Evolutionary conservation across 2,329 filamentous ascomycete genomes (phyloP), one percentile per base, ranked within the genome.

Genomic region (Trematosphaeria pertusa): DNA sequence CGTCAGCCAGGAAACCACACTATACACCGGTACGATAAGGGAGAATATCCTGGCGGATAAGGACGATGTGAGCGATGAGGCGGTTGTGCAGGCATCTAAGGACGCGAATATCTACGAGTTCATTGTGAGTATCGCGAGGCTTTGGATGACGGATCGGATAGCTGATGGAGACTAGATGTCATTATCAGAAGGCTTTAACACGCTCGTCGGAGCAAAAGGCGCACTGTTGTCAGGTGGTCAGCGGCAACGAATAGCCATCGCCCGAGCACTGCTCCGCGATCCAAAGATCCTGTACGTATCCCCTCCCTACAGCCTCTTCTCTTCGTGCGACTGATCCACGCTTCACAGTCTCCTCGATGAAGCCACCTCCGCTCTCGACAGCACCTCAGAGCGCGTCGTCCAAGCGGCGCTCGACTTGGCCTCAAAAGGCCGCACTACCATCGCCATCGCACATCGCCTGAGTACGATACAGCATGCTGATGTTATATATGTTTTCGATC

Each of bases 381-480:
- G 59, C 4, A 60, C 64, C 11, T 67, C 65, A 5, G 89, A 93
- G 72, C 86, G 90, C 64, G 85, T 91, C 1, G 89, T 94, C 24
- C 89, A 94, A 72, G 86, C 83, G 0, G 89, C 89, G 0, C 79
- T 94, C 12, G 89, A 97, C 70, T 85, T 86, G 53, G 91, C 91
- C 1, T 87, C 90, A 15, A 87, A 89, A 73, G 90, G 90, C 8
- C 83, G 91, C 40, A 96, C 91, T 83, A 97, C 93, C 0, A 94
- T 99, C 53, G 92, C 93, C 1, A 93, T 99, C 1, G 94, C 94
- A 3, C 93, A 99, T 73, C 81, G 94, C 18, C 77, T 99, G 5
- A 91, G 86, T 64, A 97, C 94, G 0, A 97, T 97, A 50, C 91
- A 96, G 69, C 92, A 94, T 69, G 93, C 93, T 0, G 93, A 97